These are phyloP conservation scores for Leccinum arenicola DNA, from an alignment of 768 basidiomycete species.

Conservation along the genomic window DNA sequence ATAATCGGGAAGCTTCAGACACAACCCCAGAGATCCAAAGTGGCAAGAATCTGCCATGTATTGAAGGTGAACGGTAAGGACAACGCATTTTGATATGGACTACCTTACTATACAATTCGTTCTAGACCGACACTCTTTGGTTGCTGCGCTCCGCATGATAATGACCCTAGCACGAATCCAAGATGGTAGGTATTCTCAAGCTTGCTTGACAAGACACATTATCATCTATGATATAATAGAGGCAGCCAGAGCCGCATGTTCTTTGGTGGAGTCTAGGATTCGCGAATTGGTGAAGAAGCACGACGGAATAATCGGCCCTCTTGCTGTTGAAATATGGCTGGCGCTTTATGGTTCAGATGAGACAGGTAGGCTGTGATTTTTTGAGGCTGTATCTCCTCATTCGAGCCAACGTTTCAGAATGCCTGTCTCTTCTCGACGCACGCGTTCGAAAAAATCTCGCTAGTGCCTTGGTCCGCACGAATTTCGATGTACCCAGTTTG, in stretches of 20 bases:
- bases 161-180: constrained; percentile 13
- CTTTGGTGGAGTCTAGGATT: background rate
- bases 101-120: background rate
- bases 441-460: no score
- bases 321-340: constrained; percentile 21
- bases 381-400: background rate
- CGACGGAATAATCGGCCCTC: constrained; percentile 12
- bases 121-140: constrained; percentile 10
- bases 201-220: background rate
- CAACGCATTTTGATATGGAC: background rate
- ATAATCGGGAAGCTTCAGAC: background rate
- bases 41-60: constrained; percentile 11
- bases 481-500: no score
- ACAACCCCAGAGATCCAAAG: background rate
- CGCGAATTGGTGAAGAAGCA: constrained; percentile 6
- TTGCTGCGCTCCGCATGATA: constrained; percentile 18
- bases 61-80: constrained; percentile 13
- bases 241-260: background rate
- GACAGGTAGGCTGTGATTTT: background rate
- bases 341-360: constrained; percentile 6
- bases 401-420: no score
- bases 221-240: background rate
- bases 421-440: no score
- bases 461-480: no score
- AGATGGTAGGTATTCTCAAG: constrained; percentile 2